Evolutionary conservation across 2,329 filamentous ascomycete species (phyloP), one percentile per base, ranked within the genome.

Genomic region (Arthrobotrys iridis): DNA sequence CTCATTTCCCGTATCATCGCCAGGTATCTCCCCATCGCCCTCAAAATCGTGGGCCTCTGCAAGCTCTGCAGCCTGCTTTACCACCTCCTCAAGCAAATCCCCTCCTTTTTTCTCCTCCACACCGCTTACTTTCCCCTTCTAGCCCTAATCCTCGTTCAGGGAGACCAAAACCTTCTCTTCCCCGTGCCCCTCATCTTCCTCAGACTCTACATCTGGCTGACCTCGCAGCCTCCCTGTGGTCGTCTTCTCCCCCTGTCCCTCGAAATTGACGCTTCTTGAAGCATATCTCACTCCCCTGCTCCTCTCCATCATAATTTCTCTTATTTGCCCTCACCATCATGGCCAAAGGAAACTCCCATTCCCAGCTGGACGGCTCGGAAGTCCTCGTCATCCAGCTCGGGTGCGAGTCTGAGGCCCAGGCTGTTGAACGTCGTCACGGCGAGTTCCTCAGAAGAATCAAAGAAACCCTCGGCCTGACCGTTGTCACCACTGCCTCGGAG

Each of bases 201-300:
- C 7, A 89, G 89, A 7, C 91, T 88, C 78, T 86, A 85, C 65
- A 85, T 87, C 4, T 89, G 84, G 68, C 85, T 86, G 50, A 86
- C 81, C 64, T 77, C 81, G 46, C n/a, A 11, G 8, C 0, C 78
- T 77, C 1, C 75, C 77, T n/a, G n/a, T n/a, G n/a, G n/a, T n/a
- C n/a, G 84, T 43, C 57, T 83, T 82, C 10, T 83, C 82, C 77
- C 82, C 82, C 3, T 84, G 84, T 1, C 84, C 82, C 7, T 77
- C 80, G 3, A 85, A n/a, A n/a, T n/a, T 80, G 43, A 77, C 82
- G 3, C 83, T 83, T 18, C 77, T 82, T 3, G n/a, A n/a, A n/a
- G n/a, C n/a, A n/a, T 78, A 87, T 0, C 84, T 82, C 33, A 86
- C 84, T 41, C 85, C 81, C 4, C 83, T 81, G 11, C 5, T 13